Evolutionary conservation across 2,329 filamentous ascomycete genomes (phyloP).

Genomic region (Hypoxylon rubiginosum): DNA sequence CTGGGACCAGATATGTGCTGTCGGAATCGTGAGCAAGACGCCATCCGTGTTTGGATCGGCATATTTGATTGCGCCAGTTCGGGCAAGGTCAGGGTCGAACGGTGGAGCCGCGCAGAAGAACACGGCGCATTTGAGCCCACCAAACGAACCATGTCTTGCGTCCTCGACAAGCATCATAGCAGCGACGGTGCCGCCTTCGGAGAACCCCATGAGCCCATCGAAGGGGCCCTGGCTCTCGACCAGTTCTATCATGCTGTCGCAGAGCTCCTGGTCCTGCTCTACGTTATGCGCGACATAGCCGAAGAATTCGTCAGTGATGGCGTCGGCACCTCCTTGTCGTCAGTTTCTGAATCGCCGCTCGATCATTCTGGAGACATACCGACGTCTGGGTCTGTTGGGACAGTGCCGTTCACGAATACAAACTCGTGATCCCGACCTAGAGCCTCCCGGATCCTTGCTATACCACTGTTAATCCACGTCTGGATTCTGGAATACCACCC

Average conservation of each 20-base stretch:
- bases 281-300: conserved; percentile 43
- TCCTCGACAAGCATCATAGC: conserved; percentile 52
- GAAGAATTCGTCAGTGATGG: conserved; percentile 45
- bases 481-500: conserved; percentile 11
- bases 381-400: conserved; percentile 43
- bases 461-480: conserved; percentile 26
- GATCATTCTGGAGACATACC: conserved; percentile 33
- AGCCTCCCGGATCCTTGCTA: conserved; percentile 47
- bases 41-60: conserved; percentile 47
- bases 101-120: conserved; percentile 51
- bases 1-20: conserved; percentile 48
- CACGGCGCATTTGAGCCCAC: conserved; percentile 49
- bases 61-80: conserved; percentile 43
- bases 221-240: conserved; percentile 48
- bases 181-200: conserved; percentile 50
- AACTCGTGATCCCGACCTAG: conserved; percentile 46
- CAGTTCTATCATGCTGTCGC: conserved; percentile 45
- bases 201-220: conserved; percentile 52
- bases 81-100: conserved; percentile 46
- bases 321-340: conserved; percentile 39
- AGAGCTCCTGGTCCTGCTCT: conserved; percentile 42
- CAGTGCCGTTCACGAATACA: conserved; percentile 46
- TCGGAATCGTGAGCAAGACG: conserved; percentile 46
- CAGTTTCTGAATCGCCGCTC: conserved; percentile 16
- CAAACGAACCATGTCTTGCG: conserved; percentile 44